Evolutionary conservation across 2,329 filamentous ascomycete genomes (phyloP).

Genomic region (Colletotrichum plurivorum): DNA sequence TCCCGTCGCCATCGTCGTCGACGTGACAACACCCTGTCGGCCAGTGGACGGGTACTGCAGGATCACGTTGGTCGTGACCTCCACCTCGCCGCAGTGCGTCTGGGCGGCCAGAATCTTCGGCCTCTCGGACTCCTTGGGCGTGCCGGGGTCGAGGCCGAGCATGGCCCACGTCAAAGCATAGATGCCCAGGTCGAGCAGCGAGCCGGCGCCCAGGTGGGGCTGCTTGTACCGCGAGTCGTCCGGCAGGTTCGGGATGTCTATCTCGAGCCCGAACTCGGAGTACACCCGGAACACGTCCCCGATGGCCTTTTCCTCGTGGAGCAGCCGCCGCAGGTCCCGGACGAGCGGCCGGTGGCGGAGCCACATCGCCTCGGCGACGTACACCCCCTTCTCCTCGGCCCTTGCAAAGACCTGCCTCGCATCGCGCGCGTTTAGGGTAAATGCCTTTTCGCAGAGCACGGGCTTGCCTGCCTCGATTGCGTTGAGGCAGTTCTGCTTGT

Average conservation of each 20-base stretch:
- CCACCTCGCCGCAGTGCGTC: slow-evolving; percentile 51
- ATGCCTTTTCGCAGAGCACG: slow-evolving; percentile 62
- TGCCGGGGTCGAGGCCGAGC: slow-evolving; percentile 48
- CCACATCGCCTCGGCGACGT: slow-evolving; percentile 63
- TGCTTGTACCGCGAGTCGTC: slow-evolving; percentile 53
- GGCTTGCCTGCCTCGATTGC: slow-evolving; percentile 59
- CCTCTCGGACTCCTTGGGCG: slow-evolving; percentile 28
- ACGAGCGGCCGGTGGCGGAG: slow-evolving; percentile 58
- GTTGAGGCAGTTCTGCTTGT: slow-evolving; percentile 58
- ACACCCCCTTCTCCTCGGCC: slow-evolving; percentile 56
- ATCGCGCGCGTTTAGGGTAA: slow-evolving; percentile 57
- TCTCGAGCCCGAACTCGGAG: slow-evolving; percentile 56
- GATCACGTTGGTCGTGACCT: slow-evolving; percentile 53
- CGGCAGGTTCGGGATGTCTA: slow-evolving; percentile 50
- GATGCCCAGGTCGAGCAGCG: slow-evolving; percentile 60
- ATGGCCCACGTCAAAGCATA: slow-evolving; percentile 59
- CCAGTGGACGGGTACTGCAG: slow-evolving; percentile 53
- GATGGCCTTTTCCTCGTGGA: slow-evolving; percentile 57
- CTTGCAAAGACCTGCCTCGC: slow-evolving; percentile 56
- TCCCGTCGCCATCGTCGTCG: slow-evolving; percentile 48
- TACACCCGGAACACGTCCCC: slow-evolving; percentile 55
- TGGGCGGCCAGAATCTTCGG: slow-evolving; percentile 55
- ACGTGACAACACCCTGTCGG: slow-evolving; percentile 58
- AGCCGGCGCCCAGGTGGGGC: slow-evolving; percentile 57
- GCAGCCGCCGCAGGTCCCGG: slow-evolving; percentile 49